These are phyloP conservation scores for Rhynchosporium graminicola DNA, from an alignment of 2,329 filamentous ascomycete species.

Conservation along the genomic window DNA sequence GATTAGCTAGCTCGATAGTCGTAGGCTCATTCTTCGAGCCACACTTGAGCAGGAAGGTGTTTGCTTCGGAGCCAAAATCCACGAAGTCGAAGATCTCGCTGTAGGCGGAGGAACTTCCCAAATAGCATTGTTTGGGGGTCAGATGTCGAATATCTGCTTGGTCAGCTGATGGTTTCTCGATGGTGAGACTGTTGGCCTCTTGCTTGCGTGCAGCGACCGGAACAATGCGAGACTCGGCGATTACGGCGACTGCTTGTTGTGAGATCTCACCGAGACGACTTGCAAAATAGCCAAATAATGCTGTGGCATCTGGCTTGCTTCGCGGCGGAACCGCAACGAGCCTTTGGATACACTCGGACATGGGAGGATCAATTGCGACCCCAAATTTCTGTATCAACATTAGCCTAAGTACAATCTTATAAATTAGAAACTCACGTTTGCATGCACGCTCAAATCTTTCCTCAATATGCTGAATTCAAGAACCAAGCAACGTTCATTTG, in stretches of 20 bases:
- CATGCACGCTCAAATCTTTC: slow-evolving; percentile 75
- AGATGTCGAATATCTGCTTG: slow-evolving; percentile 52
- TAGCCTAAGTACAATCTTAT: not conserved
- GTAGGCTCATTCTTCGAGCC: slow-evolving; percentile 92
- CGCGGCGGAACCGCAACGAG: slow-evolving; percentile 72
- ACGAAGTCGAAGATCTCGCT: slow-evolving; percentile 96
- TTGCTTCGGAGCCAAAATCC: slow-evolving; percentile 85
- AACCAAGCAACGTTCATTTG: slow-evolving; percentile 72
- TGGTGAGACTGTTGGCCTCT: slow-evolving; percentile 28
- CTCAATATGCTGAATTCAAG: slow-evolving; percentile 80
- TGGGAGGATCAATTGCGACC: slow-evolving; percentile 77
- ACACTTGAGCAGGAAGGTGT: slow-evolving; percentile 83
- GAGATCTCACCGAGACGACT: slow-evolving; percentile 74
- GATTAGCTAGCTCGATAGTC: slow-evolving; percentile 77
- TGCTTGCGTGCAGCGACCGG: slow-evolving; percentile 55
- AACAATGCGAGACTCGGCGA: slow-evolving; percentile 69
- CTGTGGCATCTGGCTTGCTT: slow-evolving; percentile 64
- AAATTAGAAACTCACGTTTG: slow-evolving; percentile 48
- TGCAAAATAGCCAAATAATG: slow-evolving; percentile 82
- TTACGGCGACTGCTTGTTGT: slow-evolving; percentile 56
- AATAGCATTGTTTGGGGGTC: slow-evolving; percentile 73
- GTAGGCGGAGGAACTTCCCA: slow-evolving; percentile 71
- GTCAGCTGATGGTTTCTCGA: slow-evolving; percentile 46
- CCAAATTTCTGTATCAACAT: slow-evolving; percentile 65
- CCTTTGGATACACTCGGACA: slow-evolving; percentile 72